These are phyloP conservation scores for Halenospora varia DNA, from an alignment of 495 filamentous ascomycete species.

Conservation along the genomic window DNA sequence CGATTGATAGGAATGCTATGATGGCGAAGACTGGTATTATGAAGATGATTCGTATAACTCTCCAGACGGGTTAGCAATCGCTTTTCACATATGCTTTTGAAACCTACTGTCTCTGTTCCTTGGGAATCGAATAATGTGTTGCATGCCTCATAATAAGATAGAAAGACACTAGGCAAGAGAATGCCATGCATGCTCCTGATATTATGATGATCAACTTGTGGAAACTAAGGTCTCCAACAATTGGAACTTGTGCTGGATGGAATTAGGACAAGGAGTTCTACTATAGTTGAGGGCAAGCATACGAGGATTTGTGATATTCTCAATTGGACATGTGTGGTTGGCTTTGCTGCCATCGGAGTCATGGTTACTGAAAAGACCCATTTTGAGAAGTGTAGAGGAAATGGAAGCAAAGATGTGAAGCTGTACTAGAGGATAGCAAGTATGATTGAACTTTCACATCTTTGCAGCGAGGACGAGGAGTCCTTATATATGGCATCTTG, in stretches of 20 bases:
- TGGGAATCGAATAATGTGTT: slow-evolving; percentile 75
- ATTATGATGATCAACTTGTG: slow-evolving; percentile 50
- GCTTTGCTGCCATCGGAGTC: background rate
- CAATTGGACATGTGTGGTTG: background rate
- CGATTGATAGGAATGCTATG: slow-evolving; percentile 70
- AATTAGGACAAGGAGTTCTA: background rate
- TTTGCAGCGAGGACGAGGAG: background rate
- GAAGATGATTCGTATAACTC: slow-evolving; percentile 79
- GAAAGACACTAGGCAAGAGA: slow-evolving; percentile 36
- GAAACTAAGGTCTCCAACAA: slow-evolving; percentile 45
- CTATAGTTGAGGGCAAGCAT: background rate
- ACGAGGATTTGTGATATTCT: background rate
- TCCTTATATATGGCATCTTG: background rate
- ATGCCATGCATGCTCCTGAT: slow-evolving; percentile 42
- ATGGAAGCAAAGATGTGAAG: background rate
- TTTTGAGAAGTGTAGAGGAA: background rate
- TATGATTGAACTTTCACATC: background rate
- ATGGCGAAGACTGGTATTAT: slow-evolving; percentile 83
- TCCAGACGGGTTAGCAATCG: slow-evolving; percentile 19
- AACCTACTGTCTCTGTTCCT: slow-evolving; percentile 72
- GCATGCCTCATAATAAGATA: slow-evolving; percentile 72
- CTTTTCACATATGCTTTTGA: background rate
- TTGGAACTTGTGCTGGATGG: slow-evolving; percentile 17
- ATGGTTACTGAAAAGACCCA: background rate
- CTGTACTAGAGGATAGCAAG: background rate